Evolutionary conservation across 2,329 filamentous ascomycete genomes (phyloP), one percentile per base, ranked within the genome.

Genomic region (Mycosphaerella sp.): DNA sequence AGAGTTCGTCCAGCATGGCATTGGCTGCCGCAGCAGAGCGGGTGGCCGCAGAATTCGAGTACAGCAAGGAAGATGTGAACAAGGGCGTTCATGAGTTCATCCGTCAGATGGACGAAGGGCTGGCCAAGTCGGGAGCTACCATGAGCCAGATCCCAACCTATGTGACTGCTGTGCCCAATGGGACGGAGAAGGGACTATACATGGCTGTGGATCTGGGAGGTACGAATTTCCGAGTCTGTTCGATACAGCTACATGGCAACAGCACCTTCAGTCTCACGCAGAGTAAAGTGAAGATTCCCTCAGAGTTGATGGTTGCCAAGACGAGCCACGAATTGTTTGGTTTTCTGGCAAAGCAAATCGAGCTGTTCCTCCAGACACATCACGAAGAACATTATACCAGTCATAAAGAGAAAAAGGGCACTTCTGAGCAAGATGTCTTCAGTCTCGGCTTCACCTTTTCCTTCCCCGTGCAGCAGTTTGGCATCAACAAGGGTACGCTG

Each of bases 391-490:
- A 91, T 69, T 96, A 95, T 66, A 79, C 85, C 65, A 78, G 82
- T 58, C 80, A 89, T 70, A 60, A 64, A 43, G 66, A 68, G 55
- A 57, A 61, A 32, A 60, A 54, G 45, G 82, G 81, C 29, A 83
- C 77, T 67, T 76, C 77, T 51, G 83, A 89, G 59, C 83, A 92
- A 69, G 79, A 92, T 55, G 82, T 93, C 57, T 95, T 97, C 75
- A 87, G 90, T 65, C 79, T 98, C 41, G 93, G 93, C n/a, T 98
- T 98, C 74, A 98, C 93, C 50, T 98, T 98, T 74, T 95, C 88
- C 69, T 98, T 97, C 75, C 93, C 93, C 2, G 91, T 97, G 39
- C 83, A 95, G 69, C 93, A 98, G 71, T 79, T 87, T 54, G 91
- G 89, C 39, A 95, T 98, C 70, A 97, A 97, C 79, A 92, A 90